Evolutionary conservation across 208 protist genomes (phyloP).

Genomic region (Crithidia brevicula): DNA sequence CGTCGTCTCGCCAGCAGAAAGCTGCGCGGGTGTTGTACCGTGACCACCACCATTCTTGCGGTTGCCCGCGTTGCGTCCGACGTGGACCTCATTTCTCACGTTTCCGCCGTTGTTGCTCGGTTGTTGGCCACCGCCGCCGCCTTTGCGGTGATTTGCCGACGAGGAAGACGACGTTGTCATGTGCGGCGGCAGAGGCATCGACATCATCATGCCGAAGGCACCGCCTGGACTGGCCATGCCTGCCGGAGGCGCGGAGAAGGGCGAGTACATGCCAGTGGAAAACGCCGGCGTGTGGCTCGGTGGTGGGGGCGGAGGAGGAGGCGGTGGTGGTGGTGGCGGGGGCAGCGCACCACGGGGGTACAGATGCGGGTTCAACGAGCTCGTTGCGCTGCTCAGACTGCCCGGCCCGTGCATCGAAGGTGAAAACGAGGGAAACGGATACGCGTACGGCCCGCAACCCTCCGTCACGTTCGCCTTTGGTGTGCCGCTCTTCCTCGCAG

Average conservation of each 20-base stretch:
- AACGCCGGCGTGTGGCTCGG: not conserved
- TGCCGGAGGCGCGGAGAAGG: not conserved
- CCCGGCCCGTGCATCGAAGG: not conserved
- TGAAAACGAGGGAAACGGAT: not conserved
- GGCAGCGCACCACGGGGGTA: not conserved
- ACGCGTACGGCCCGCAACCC: not conserved
- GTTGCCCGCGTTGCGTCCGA: not conserved
- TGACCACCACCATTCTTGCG: not conserved
- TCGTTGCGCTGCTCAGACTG: not conserved
- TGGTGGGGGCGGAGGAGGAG: not conserved
- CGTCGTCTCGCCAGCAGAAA: too few species aligned
- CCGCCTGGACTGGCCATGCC: not conserved
- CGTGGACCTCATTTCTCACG: not conserved
- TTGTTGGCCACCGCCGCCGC: not conserved
- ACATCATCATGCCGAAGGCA: not conserved
- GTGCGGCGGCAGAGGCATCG: not conserved
- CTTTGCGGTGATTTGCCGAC: not conserved
- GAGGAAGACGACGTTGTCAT: not conserved
- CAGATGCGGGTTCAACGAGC: not conserved
- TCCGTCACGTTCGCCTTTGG: not conserved
- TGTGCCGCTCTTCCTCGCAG: not conserved
- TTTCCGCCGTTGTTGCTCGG: not conserved
- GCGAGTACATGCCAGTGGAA: not conserved
- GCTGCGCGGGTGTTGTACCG: too few species aligned
- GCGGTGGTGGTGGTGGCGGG: not conserved